Evolutionary conservation across 345 rosid genomes (phyloP).

Genomic region (Zanthoxylum bungeanum): DNA sequence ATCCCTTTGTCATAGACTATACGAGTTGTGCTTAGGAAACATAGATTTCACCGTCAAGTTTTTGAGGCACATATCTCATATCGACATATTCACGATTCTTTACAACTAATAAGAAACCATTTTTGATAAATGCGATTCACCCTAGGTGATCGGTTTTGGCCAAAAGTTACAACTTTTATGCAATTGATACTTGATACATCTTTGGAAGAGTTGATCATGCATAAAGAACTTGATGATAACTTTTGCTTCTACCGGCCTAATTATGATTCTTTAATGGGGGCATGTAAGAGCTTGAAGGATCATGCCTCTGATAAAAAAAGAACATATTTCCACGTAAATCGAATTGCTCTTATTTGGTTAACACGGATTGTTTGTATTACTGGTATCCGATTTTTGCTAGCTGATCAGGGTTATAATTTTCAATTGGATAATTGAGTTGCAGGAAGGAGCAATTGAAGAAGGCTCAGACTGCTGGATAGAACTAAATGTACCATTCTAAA

Average conservation of each 20-base stretch:
- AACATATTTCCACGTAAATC: conserved; percentile 68
- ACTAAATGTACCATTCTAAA: too few species aligned
- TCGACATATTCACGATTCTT: too few species aligned
- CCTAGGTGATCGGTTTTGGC: too few species aligned
- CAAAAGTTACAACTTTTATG: too few species aligned
- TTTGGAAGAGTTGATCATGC: conserved; percentile 84
- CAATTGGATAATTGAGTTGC: conserved; percentile 15
- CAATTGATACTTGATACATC: conserved; percentile 71
- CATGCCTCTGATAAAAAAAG: conserved; percentile 84
- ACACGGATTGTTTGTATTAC: background rate
- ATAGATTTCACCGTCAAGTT: too few species aligned
- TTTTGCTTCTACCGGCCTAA: conserved; percentile 85
- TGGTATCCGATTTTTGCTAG: background rate
- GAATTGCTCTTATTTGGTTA: background rate
- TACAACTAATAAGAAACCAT: too few species aligned
- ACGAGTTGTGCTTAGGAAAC: too few species aligned
- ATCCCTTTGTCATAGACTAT: too few species aligned
- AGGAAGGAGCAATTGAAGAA: conserved; percentile 89
- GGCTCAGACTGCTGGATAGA: conserved; percentile 81
- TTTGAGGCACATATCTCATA: too few species aligned
- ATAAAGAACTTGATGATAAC: conserved; percentile 89
- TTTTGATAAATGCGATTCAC: too few species aligned
- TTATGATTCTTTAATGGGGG: conserved; percentile 83
- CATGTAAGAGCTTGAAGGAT: conserved; percentile 65
- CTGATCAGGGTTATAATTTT: background rate